phyloP scores from a whole-genome alignment of 345 rosid species.

The Eucalyptus regnans region DNA sequence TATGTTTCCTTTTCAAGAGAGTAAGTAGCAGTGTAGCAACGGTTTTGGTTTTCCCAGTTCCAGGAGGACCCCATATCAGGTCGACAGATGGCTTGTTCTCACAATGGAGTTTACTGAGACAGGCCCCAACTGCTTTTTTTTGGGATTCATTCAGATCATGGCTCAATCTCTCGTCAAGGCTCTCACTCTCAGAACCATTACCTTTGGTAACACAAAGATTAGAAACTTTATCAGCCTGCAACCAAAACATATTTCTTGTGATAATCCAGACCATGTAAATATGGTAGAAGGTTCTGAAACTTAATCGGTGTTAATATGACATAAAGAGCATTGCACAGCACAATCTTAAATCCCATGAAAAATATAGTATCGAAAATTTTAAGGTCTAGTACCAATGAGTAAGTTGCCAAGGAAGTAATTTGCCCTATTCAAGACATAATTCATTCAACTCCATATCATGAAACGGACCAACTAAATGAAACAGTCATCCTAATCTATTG shows the following conservation, averaged over 20 bases:
- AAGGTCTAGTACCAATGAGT: background rate
- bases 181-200: background rate
- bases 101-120: slow-evolving; percentile 9
- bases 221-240: slow-evolving; percentile 18
- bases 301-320: background rate
- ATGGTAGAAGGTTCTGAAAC: background rate
- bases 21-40: slow-evolving; percentile 7
- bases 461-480: background rate
- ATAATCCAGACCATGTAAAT: background rate
- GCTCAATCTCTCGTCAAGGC: background rate
- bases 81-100: slow-evolving; percentile 15
- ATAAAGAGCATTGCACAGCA: background rate
- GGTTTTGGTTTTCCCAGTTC: slow-evolving; percentile 48
- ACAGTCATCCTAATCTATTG: background rate
- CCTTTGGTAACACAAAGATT: background rate
- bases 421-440: background rate
- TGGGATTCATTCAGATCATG: slow-evolving; percentile 22
- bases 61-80: slow-evolving; percentile 48
- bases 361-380: background rate
- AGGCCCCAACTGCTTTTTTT: background rate
- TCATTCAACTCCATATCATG: background rate
- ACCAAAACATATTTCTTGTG: background rate
- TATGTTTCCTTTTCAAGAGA: slow-evolving; percentile 17
- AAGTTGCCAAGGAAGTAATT: background rate
- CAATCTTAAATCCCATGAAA: background rate